Base-by-base conservation (phyloP, 2,329 filamentous ascomycete genomes). In the Aaosphaeria pasadenensis region DNA sequence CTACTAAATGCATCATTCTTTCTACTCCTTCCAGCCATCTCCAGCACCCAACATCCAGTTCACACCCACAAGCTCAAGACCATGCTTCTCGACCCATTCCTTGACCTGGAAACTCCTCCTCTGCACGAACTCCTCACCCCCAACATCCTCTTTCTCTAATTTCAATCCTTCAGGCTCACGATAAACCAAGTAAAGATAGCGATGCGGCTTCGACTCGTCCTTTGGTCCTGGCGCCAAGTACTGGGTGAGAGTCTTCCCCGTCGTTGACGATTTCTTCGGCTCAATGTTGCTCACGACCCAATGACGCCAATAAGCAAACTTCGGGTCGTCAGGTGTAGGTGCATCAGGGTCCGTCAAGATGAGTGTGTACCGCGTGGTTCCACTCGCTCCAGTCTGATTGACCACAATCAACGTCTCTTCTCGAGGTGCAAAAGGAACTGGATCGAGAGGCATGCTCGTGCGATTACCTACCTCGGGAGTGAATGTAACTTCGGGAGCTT, bases 261-360 rank as follows among this genome's bases (percentile, higher is more conserved):
- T 28, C 24, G 39, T 11, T 9, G 39, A 11, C 11, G 9, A 7
- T 9, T 9, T 11, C 6, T 33, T 36, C 30, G 30, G 43, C n/a
- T 46, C 39, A 11, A 69, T 57, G 3, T 48, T 45, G 2, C 54
- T 49, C 0, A 80, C 59, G 29, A 82, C 70, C 76, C 77, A 81
- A 55, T 82, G 79, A 17, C 78, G 68, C 77, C 78, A 81, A 56
- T 77, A 80, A 0, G 77, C 75, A 56, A 78, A 81, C 55, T 77
- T 80, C 5, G 77, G 77, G 44, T 81, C 75, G 33, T 78, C 75
- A 0, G 79, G 79, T 0, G 77, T 81, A 0, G 79, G 79, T 17
- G 78, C 79, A 49, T 81, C 79, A 0, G 78, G 78, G 47, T 81
- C 79, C 24, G 80, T 69, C 38, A 82, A 67, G 52, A 81, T 64